A percentile compares a stretch with the other conserved stretches of the same genome.
These are phyloP conservation scores for Tilletiaria anomala DNA, from an alignment of 1,284 basidiomycete species.

Conservation along the genomic window DNA sequence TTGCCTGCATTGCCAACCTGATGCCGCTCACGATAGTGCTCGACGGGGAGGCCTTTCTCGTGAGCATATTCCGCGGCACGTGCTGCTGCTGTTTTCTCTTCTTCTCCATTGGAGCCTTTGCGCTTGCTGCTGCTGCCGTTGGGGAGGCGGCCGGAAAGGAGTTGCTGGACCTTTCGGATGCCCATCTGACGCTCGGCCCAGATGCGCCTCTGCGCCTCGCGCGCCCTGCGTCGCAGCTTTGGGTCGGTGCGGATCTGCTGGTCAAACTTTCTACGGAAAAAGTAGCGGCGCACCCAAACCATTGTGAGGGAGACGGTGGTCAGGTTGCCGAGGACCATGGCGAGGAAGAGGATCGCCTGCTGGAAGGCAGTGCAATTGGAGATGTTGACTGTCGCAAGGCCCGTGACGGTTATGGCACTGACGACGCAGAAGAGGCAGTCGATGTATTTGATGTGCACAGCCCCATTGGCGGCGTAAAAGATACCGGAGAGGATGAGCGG, in stretches of 20 bases:
- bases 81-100: too few relatives aligned
- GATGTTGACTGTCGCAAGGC: slow-evolving; percentile 58
- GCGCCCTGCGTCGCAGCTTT: too few relatives aligned
- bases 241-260: slow-evolving; percentile 17
- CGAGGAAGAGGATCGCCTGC: slow-evolving; percentile 50
- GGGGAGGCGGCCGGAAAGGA: too few relatives aligned
- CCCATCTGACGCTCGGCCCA: too few relatives aligned
- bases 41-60: too few relatives aligned
- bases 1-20: too few relatives aligned
- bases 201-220: too few relatives aligned
- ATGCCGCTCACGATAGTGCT: too few relatives aligned
- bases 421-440: slow-evolving; percentile 61
- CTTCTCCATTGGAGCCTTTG: too few relatives aligned
- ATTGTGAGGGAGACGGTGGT: slow-evolving; percentile 35
- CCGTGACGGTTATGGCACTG: slow-evolving; percentile 64
- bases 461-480: slow-evolving; percentile 44
- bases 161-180: too few relatives aligned
- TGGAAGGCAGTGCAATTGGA: slow-evolving; percentile 60
- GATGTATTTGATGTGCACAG: slow-evolving; percentile 46
- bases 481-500: slow-evolving; percentile 60
- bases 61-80: too few relatives aligned
- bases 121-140: too few relatives aligned
- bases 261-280: slow-evolving; percentile 30
- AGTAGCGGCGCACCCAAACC: slow-evolving; percentile 34
- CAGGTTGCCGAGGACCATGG: slow-evolving; percentile 37